These are phyloP conservation scores for Fagus crenata DNA, from an alignment of 306 rosid genomes.

Conservation along the genomic window DNA sequence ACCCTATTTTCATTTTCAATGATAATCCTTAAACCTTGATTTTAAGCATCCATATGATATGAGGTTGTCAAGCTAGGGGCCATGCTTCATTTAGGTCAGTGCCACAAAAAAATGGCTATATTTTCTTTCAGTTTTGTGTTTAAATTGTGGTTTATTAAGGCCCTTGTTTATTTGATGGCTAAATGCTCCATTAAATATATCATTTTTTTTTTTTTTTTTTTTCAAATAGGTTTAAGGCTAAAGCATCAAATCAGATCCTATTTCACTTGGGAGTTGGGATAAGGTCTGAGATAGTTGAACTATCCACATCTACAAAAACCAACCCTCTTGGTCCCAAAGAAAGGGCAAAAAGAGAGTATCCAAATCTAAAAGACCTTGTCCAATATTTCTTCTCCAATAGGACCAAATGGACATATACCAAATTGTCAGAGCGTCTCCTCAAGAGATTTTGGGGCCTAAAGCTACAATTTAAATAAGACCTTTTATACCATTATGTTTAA, in stretches of 20 bases:
- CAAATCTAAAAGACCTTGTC: background rate
- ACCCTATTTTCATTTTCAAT: constrained; percentile 43
- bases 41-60: constrained; percentile 17
- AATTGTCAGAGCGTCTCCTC: too few relatives aligned
- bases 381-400: background rate
- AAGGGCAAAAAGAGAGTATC: background rate
- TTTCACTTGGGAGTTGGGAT: constrained; percentile 22
- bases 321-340: background rate
- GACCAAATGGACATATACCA: background rate
- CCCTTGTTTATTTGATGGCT: background rate
- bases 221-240: background rate
- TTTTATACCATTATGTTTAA: too few relatives aligned
- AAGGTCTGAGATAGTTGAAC: constrained; percentile 18
- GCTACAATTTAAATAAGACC: too few relatives aligned
- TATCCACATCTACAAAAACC: constrained; percentile 3
- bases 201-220: background rate
- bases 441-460: too few relatives aligned
- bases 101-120: background rate
- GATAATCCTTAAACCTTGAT: constrained; percentile 34
- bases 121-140: background rate
- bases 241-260: background rate
- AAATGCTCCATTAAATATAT: background rate
- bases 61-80: background rate
- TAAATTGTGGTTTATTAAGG: background rate
- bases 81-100: background rate